Conservation (phyloP, 1,139 yeast genomes). For the Blastobotrys ciferrii region DNA sequence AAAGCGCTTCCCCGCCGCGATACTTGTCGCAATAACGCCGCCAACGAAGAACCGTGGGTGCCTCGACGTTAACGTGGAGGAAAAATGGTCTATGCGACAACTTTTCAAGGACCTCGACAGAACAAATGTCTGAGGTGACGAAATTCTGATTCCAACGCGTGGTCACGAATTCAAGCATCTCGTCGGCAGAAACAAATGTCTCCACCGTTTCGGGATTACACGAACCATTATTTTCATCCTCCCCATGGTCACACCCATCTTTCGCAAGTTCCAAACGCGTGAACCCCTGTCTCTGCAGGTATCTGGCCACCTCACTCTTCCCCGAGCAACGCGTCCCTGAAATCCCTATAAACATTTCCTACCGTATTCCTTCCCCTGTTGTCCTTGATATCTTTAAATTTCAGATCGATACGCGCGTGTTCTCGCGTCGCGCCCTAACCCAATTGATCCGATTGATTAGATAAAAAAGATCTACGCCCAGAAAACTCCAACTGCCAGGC, state of each 20-base stretch:
- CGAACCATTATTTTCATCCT: not conserved
- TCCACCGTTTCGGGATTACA: not conserved
- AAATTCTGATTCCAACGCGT: conserved; percentile 62
- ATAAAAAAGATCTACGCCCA: too few species aligned
- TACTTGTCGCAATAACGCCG: conserved; percentile 39
- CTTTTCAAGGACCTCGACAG: conserved; percentile 45
- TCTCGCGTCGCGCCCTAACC: too few species aligned
- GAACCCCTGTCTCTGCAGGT: conserved; percentile 59
- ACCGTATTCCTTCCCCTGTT: not conserved
- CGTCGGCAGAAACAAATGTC: conserved; percentile 35
- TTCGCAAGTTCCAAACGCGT: conserved; percentile 31
- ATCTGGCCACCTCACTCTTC: conserved; percentile 60
- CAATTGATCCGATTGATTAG: too few species aligned
- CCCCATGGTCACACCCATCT: not conserved
- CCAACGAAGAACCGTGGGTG: conserved; percentile 60
- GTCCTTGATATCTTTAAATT: not conserved
- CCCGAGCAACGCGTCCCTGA: conserved; percentile 75
- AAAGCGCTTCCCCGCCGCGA: not conserved
- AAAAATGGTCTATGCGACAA: conserved; percentile 80
- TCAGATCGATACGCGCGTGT: too few species aligned
- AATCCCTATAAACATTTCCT: conserved; percentile 66
- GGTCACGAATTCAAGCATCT: conserved; percentile 64
- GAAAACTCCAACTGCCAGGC: too few species aligned
- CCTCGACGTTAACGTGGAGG: conserved; percentile 75
- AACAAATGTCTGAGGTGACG: conserved; percentile 56